These are phyloP conservation scores for Chlorencoelia australis DNA, from an alignment of 2,329 filamentous ascomycete genomes.

Conservation along the genomic window DNA sequence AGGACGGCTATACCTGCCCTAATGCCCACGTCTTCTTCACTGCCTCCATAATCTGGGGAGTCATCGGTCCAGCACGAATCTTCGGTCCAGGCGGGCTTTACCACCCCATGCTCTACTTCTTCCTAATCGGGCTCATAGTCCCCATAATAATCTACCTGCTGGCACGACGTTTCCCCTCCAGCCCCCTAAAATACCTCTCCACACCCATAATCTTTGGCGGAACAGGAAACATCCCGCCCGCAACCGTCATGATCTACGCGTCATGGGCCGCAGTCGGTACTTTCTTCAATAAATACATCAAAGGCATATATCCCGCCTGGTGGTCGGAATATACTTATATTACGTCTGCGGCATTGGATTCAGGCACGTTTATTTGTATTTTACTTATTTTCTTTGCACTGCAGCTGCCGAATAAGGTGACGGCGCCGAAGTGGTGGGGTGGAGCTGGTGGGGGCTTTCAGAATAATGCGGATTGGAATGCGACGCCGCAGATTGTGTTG, in stretches of 20 bases:
- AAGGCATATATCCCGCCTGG: slow-evolving; percentile 64
- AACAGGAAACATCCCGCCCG: slow-evolving; percentile 53
- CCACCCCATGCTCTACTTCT: slow-evolving; percentile 37
- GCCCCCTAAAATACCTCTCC: slow-evolving; percentile 54
- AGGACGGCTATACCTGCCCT: slow-evolving; percentile 38
- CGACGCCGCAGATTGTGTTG: too few relatives aligned
- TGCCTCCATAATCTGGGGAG: slow-evolving; percentile 45
- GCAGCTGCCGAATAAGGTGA: too few relatives aligned
- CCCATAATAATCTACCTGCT: slow-evolving; percentile 49
- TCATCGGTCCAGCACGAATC: slow-evolving; percentile 33
- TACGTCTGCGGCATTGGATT: slow-evolving; percentile 60
- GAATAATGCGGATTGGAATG: too few relatives aligned
- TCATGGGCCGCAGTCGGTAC: slow-evolving; percentile 60
- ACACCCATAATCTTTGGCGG: slow-evolving; percentile 61
- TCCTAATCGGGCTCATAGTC: slow-evolving; percentile 41
- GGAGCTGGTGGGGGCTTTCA: too few relatives aligned
- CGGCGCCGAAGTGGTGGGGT: too few relatives aligned
- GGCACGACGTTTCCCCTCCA: slow-evolving; percentile 49
- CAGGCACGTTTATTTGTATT: slow-evolving; percentile 54
- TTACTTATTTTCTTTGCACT: slow-evolving; percentile 46
- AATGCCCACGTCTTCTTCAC: slow-evolving; percentile 42
- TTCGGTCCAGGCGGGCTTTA: slow-evolving; percentile 41
- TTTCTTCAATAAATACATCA: too few relatives aligned
- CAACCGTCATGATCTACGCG: slow-evolving; percentile 63
- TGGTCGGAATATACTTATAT: slow-evolving; percentile 28